Evolutionary conservation across 2,329 filamentous ascomycete species (phyloP), one percentile per base, ranked within the genome.

Genomic region (Aspergillus ibericus): DNA sequence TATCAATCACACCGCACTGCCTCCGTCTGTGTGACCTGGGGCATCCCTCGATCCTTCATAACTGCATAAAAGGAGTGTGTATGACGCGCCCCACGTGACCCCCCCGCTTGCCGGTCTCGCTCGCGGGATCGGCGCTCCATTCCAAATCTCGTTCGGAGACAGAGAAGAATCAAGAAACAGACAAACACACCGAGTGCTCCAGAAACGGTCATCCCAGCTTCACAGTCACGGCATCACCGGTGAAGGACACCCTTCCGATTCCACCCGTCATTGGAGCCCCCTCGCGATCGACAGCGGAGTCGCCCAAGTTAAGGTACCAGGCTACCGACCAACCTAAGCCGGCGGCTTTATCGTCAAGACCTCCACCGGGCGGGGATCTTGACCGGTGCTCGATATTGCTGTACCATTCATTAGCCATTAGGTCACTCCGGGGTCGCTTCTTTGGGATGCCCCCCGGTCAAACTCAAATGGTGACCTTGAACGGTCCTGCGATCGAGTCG

Each of bases 341-440:
- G 25, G 27, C 36, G 32, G 32, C 32, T 22, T 16, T 35, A 50
- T 18, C 18, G 50, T 42, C 50, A 15, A 40, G 27, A 29, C 49
- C 34, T 52, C 50, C 50, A 42, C 50, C 35, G 35, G 36, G 51
- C 51, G 51, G 51, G 38, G 51, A 44, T 42, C 18, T 8, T 34
- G 51, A 34, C 40, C 51, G 25, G 51, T 53, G 51, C 25, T 53
- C 22, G 15, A 53, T 53, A 44, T 53, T 34, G 38, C n/a, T n/a
- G n/a, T n/a, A n/a, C n/a, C n/a, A n/a, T n/a, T n/a, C n/a, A n/a
- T n/a, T n/a, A n/a, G n/a, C n/a, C 25, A 53, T 53, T 40, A 53
- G 51, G 51, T 53, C 51, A 53, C 51, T 53, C 51, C 38, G 51
- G 51, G 51, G 51, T 53, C 51, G 29, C 36, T 53, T 44, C 51